Base-by-base conservation (phyloP, 495 filamentous ascomycete genomes). In the Aspergillus heteromorphus region DNA sequence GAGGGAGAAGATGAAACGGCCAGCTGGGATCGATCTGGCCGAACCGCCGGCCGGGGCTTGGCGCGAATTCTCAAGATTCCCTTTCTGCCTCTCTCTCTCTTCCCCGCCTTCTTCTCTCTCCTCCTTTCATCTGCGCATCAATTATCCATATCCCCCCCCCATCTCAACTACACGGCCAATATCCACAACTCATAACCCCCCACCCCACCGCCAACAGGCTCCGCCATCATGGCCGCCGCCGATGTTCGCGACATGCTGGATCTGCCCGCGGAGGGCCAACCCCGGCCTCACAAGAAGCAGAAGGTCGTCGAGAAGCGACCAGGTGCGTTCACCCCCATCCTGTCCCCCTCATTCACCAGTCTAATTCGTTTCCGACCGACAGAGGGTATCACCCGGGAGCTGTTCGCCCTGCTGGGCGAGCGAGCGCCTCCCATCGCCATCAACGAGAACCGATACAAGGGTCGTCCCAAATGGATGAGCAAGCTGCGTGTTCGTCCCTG, bases 231-330 rank as follows among this genome's bases (percentile, higher is more conserved):
- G 86, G 81, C 87, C 63, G 77, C 75, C 60, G 89, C 88, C 71
- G 91, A 96, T 80, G 84, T 93, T 53, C 89, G 88, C 71, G 91
- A 96, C 72, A 88, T 96, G 69, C 85, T 96, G 70, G 87, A 89
- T 69, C 75, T 95, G 65, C 85, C 88, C 48, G 79, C 74, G 52
- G 78, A 86, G 62, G 83, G 81, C 57, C 73, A 81, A 57, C 73
- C 81, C 38, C 76, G 79, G 52, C 84, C 87, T 10, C 70, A 80
- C 45, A 95, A 95, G 73, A 92, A 92, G 64, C 84, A 86, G 66
- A 92, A 90, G 65, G 80, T 81, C 0, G 75, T 77, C 6, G 82
- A 82, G 50, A 83, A 85, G 57, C 82, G 89, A 58, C 87, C 85
- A 64, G 88, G 85, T 80, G 62, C 73, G 62, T 52, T 23, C 2